Percentiles rank a stretch among this genome's conserved stretches.
These are phyloP conservation scores for Eucalyptus victrix DNA, from an alignment of 345 rosid species.

Conservation along the genomic window DNA sequence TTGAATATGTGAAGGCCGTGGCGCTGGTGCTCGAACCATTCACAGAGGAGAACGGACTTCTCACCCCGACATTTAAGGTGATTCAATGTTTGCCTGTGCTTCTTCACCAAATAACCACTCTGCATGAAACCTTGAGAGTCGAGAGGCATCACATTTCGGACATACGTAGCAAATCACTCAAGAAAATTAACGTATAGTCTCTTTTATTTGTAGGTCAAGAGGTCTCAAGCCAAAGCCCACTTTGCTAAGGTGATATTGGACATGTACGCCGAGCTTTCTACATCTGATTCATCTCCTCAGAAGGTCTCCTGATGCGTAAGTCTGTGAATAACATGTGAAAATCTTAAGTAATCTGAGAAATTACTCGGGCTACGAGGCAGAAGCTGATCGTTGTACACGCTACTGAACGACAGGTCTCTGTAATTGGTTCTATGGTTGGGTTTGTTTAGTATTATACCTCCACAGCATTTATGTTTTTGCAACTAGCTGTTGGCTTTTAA, in stretches of 20 bases:
- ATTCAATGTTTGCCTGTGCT: background rate
- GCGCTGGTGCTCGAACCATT: conserved; percentile 76
- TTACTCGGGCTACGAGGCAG: background rate
- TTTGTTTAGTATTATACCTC: background rate
- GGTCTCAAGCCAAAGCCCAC: conserved; percentile 71
- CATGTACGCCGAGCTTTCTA: conserved; percentile 56
- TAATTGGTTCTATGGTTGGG: background rate
- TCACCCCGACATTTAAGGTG: conserved; percentile 90
- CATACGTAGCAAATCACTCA: background rate
- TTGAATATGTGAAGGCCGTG: conserved; percentile 71
- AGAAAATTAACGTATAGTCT: background rate
- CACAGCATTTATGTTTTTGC: background rate
- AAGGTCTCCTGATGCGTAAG: background rate
- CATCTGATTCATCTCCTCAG: conserved; percentile 10
- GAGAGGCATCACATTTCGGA: background rate
- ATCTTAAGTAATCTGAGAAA: background rate
- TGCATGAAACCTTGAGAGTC: background rate
- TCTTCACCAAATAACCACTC: background rate
- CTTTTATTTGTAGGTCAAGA: conserved; percentile 44
- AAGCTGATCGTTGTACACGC: background rate
- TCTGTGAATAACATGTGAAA: background rate
- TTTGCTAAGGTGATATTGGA: conserved; percentile 52
- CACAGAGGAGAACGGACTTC: conserved; percentile 66
- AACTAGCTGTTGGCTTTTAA: background rate
- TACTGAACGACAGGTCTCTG: background rate